phyloP scores from a whole-genome alignment of 441 rosid species.

The Brassica balearica region DNA sequence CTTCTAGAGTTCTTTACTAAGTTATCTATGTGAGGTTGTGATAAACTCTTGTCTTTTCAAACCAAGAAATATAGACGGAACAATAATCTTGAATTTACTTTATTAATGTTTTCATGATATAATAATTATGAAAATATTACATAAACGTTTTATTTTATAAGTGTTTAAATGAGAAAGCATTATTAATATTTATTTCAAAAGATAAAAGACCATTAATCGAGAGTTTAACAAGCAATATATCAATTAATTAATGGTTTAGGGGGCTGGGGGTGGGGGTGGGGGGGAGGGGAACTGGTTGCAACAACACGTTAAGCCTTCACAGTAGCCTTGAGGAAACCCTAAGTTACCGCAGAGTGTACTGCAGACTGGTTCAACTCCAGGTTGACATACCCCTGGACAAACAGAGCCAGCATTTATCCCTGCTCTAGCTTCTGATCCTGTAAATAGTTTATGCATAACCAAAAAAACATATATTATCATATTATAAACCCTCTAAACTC shows the following conservation, averaged over 20 bases:
- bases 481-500: not conserved
- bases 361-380: slow-evolving; percentile 11
- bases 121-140: not conserved
- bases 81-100: not conserved
- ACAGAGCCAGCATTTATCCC: not conserved
- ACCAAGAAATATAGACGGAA: slow-evolving; percentile 2
- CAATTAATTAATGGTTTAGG: not conserved
- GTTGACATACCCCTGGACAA: slow-evolving; percentile 13
- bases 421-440: slow-evolving; percentile 1
- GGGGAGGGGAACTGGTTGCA: slow-evolving; percentile 1
- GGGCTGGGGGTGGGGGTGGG: too few relatives aligned
- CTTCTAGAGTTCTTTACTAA: not conserved
- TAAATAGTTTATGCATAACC: not conserved
- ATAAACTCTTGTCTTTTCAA: not conserved
- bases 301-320: not conserved
- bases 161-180: not conserved
- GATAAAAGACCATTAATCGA: not conserved
- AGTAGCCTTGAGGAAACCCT: not conserved
- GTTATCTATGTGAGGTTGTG: slow-evolving; percentile 1
- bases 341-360: slow-evolving; percentile 7
- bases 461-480: not conserved
- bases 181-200: not conserved
- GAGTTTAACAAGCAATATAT: not conserved
- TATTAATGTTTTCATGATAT: not conserved
- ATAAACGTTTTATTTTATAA: not conserved